These are phyloP conservation scores for Cercospora berteroae DNA, from an alignment of 2,329 filamentous ascomycete genomes.

Conservation along the genomic window DNA sequence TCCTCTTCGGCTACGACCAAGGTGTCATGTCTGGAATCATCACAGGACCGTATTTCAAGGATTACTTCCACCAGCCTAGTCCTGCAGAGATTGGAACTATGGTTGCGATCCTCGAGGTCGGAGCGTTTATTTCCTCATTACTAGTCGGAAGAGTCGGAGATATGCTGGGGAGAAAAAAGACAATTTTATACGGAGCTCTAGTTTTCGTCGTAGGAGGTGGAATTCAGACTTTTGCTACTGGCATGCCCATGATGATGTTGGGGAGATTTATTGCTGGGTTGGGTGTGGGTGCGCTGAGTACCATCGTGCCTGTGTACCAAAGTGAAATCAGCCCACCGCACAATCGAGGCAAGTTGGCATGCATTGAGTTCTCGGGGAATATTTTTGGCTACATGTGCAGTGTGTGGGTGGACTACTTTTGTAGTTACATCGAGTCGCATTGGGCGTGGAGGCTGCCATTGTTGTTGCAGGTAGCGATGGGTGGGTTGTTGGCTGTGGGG, in stretches of 20 bases:
- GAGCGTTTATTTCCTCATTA: constrained; percentile 86
- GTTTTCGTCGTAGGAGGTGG: constrained; percentile 83
- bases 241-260: constrained; percentile 80
- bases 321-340: constrained; percentile 77
- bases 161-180: constrained; percentile 81
- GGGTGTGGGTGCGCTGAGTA: constrained; percentile 51
- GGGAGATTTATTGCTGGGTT: constrained; percentile 53
- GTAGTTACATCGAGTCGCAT: constrained; percentile 81
- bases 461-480: constrained; percentile 93
- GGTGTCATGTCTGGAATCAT: constrained; percentile 73
- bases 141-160: constrained; percentile 86
- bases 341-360: constrained; percentile 90
- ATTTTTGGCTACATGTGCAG: constrained; percentile 94
- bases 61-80: constrained; percentile 88
- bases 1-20: constrained; percentile 86
- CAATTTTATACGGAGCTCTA: constrained; percentile 89
- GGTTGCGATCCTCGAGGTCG: constrained; percentile 94
- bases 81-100: constrained; percentile 89
- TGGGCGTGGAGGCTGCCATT: constrained; percentile 89
- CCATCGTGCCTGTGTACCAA: constrained; percentile 55
- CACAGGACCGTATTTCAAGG: constrained; percentile 82
- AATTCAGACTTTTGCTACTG: constrained; percentile 75
- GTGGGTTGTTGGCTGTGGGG: constrained; percentile 75
- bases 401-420: constrained; percentile 98
- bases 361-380: constrained; percentile 97